Evolutionary conservation across 2,329 filamentous ascomycete species (phyloP).

Genomic region (Pyrenochaeta sp.): DNA sequence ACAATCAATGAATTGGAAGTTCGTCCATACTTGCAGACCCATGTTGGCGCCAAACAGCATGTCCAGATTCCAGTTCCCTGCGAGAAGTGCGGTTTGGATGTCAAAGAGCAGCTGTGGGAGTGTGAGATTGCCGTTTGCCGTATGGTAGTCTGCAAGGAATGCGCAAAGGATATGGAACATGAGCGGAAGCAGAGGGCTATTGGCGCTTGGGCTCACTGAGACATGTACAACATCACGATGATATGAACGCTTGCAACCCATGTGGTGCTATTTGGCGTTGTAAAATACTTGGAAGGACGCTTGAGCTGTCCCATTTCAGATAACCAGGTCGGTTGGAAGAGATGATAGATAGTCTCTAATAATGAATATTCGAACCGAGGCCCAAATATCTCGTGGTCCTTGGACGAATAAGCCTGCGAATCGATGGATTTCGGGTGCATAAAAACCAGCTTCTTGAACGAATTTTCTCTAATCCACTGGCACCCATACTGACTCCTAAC

Average conservation of each 20-base stretch:
- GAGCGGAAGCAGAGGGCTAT: constrained; percentile 22
- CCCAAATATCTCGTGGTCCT: too few species aligned
- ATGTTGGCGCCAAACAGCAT: constrained; percentile 18
- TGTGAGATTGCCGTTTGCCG: constrained; percentile 30
- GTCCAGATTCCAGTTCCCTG: constrained; percentile 28
- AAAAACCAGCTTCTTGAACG: too few species aligned
- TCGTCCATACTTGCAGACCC: constrained; percentile 21
- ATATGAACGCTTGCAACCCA: not conserved
- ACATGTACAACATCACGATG: too few species aligned
- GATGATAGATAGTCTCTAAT: too few species aligned
- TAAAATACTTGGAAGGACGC: not conserved
- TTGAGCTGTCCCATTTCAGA: not conserved
- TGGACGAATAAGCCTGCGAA: too few species aligned
- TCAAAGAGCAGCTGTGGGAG: constrained; percentile 26
- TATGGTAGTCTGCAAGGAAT: constrained; percentile 24
- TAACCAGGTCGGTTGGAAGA: too few species aligned
- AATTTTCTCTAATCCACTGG: too few species aligned
- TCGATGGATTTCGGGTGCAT: too few species aligned
- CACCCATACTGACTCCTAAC: too few species aligned
- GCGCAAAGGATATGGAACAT: constrained; percentile 26
- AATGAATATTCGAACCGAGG: too few species aligned
- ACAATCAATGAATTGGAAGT: constrained; percentile 27
- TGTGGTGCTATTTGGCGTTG: not conserved
- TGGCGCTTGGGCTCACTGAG: constrained; percentile 1
- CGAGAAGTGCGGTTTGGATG: constrained; percentile 25